These are phyloP conservation scores for Fusarium heterosporum DNA, from an alignment of 2,329 filamentous ascomycete species.

Conservation along the genomic window DNA sequence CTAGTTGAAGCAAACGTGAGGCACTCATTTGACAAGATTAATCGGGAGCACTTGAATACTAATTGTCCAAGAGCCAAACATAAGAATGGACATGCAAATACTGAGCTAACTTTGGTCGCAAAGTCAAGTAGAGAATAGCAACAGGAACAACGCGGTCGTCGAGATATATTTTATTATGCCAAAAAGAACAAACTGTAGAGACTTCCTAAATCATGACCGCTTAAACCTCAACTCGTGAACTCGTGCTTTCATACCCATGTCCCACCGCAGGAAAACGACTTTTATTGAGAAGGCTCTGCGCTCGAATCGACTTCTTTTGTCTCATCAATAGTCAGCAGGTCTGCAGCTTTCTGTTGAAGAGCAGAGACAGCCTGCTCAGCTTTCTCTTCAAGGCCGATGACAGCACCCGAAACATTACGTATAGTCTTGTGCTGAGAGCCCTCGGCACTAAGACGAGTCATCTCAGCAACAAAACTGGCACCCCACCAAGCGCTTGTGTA, in stretches of 20 bases:
- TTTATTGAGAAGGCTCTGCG: conserved; percentile 28
- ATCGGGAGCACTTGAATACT: not conserved
- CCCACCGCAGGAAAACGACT: conserved; percentile 17
- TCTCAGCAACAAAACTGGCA: conserved; percentile 88
- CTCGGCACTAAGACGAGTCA: conserved; percentile 66
- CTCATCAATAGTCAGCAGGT: conserved; percentile 26
- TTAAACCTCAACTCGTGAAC: conserved; percentile 41
- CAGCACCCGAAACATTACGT: conserved; percentile 56
- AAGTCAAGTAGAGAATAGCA: not conserved
- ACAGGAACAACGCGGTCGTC: not conserved
- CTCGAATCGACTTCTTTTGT: conserved; percentile 34
- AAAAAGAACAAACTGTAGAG: conserved; percentile 28
- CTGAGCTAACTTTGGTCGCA: not conserved
- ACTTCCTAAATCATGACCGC: conserved; percentile 42
- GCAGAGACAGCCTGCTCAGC: conserved; percentile 41
- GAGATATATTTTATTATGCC: conserved; percentile 20
- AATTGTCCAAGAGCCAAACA: too few species aligned
- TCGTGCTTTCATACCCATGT: conserved; percentile 38
- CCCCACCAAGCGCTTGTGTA: conserved; percentile 99
- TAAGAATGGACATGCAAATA: not conserved
- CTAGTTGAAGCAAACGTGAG: not conserved
- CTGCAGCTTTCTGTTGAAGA: conserved; percentile 38
- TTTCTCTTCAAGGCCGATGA: conserved; percentile 50
- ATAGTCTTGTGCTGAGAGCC: conserved; percentile 55
- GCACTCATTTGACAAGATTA: not conserved